Evolutionary conservation across 495 filamentous ascomycete species (phyloP).

Genomic region (Lichina pygmaea): DNA sequence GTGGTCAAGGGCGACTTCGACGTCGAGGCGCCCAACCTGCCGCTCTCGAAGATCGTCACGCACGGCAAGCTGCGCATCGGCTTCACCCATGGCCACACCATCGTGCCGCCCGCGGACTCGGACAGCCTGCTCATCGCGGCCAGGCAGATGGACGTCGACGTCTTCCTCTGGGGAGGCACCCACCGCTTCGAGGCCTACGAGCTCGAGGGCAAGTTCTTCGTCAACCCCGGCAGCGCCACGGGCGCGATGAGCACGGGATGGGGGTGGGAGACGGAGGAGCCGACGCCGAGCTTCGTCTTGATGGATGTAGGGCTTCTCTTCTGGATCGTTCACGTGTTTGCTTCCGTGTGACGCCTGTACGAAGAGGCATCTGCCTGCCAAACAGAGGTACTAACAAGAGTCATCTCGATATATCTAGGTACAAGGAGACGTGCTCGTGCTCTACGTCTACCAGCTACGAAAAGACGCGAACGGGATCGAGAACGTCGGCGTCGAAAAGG

Average conservation of each 20-base stretch:
- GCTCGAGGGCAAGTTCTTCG: conserved; percentile 94
- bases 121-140: conserved; percentile 82
- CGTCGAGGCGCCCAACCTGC: conserved; percentile 69
- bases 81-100: conserved; percentile 88
- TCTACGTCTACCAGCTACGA: conserved; percentile 92
- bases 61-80: conserved; percentile 86
- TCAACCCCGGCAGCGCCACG: conserved; percentile 89
- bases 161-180: conserved; percentile 91
- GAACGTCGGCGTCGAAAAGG: conserved; percentile 90
- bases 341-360: neutral
- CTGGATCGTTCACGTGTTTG: neutral
- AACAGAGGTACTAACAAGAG: no score
- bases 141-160: conserved; percentile 87
- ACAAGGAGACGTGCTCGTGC: conserved; percentile 84
- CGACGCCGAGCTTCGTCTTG: conserved; percentile 83
- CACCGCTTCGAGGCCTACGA: conserved; percentile 96
- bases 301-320: conserved; percentile 63
- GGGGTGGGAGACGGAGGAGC: conserved; percentile 49
- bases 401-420: conserved; percentile 25
- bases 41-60: conserved; percentile 77
- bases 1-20: conserved; percentile 89
- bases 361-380: no score
- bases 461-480: conserved; percentile 72
- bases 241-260: conserved; percentile 55
- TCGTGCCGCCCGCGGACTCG: conserved; percentile 73